Base-by-base conservation (phyloP, 148 eudicot species). In the Rhododendron molle region DNA sequence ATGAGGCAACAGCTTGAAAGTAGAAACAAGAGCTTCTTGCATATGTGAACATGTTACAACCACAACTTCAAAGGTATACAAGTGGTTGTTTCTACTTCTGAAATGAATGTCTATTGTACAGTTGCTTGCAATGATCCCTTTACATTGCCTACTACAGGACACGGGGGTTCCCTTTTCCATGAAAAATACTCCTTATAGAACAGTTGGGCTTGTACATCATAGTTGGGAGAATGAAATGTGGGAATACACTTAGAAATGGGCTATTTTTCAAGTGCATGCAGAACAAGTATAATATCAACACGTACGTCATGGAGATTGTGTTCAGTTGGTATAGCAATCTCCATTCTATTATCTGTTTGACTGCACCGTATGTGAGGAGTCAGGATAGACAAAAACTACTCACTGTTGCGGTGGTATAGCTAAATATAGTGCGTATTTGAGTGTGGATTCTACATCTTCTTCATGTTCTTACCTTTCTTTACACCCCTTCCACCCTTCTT, bases 11-110 rank as follows among this genome's bases (percentile, higher is more conserved):
- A 36, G 92, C 94, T 79, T 89, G 84, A 73, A 93, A 88, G 85
- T 96, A 95, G 89, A 96, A 96, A 86, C 93, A 95, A 86, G 98
- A 96, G 85, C 93, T 96, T 52, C 81, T 92, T 88, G 91, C 90
- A 54, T 95, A 95, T 86, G 87, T 95, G 54, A 93, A 90, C 88
- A 88, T 90, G 76, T 86, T 96, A 84, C 94, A 95, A 87, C 86
- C 93, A 58, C 92, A 96, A 89, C 92, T 95, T 71, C 93, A 94
- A 84, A 96, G 99, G 99, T 96, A 72, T 80, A 80, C 46, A 30
- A 49, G 26, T 79, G 2, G 84, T 30, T 21, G 23, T 76, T 60
- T 62, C 67, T 30, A 47, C 30, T 13, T 46, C 5, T 46, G 38
- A 32, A 83, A 4, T 18, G 9, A n/a, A 36, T n/a, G 21, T 73